Evolutionary conservation across 495 filamentous ascomycete species (phyloP), one percentile per base, ranked within the genome.

Genomic region (Choiromyces venosus): DNA sequence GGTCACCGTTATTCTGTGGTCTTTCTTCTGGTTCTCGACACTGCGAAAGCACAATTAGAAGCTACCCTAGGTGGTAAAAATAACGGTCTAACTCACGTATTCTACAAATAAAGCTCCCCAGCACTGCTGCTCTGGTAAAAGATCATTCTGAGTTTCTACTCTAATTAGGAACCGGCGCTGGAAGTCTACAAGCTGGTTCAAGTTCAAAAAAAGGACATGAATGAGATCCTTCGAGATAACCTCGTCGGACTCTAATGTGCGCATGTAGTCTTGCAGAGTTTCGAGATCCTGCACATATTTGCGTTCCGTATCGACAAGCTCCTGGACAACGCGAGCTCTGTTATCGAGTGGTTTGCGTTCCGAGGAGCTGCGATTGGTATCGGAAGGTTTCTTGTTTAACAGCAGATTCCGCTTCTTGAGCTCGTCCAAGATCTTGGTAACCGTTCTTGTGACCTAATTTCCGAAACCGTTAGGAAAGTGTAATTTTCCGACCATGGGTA

Each of bases 221-320:
- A 97, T 90, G 21, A 89, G 87, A 82, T 99, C 96, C 68, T 95
- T 94, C 6, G 93, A 89, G 73, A 98, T 88, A 44, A 93, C 88
- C 56, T 93, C 93, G 66, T 91, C 92, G 78, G 94, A 89, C 79
- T 97, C 93, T 40, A 98, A 84, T 37, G 89, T 88, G 78, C 92
- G 95, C 85, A 97, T 97, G 72, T 98, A 88, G 68, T 93, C 91
- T 80, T 98, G 94, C 25, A 99, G 83, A 75, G 94, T 93, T 80
- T 98, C 94, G 37, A 99, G 85, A 84, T 98, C 94, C 79, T 98
- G 94, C n/a, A 98, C 96, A 76, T 99, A 99, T 81, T 97, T 96
- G 56, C 95, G 90, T 82, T 99, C 95, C 6, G 94, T 98, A 77
- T 92, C 91, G 66, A 99, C 89, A 66, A 99, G 83, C 81, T 99